These are phyloP conservation scores for Rhynchospora breviuscula DNA, from an alignment of 176 grass and related monocot species.

Conservation along the genomic window DNA sequence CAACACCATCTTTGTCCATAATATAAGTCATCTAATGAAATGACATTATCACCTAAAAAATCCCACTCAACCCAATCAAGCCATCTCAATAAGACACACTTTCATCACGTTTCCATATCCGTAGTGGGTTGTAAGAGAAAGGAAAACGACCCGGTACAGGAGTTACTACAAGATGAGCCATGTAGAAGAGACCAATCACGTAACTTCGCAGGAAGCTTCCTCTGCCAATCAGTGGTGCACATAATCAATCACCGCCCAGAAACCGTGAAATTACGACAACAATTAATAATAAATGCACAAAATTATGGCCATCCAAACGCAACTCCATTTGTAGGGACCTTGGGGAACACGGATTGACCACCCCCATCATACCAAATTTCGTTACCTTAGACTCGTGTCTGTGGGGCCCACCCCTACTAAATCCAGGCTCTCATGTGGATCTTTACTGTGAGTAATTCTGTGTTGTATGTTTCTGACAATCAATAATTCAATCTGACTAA, in stretches of 20 bases:
- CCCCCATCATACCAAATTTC: slow-evolving; percentile 22
- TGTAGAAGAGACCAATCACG: not conserved
- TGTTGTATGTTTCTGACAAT: not conserved
- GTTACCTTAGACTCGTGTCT: slow-evolving; percentile 25
- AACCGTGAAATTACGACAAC: slow-evolving; percentile 14
- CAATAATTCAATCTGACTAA: too few relatives aligned
- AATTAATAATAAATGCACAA: not conserved
- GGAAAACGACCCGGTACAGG: not conserved
- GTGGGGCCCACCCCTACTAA: not conserved
- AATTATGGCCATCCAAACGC: slow-evolving; percentile 10
- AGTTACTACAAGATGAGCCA: not conserved
- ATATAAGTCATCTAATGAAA: slow-evolving; percentile 9
- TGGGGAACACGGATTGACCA: slow-evolving; percentile 23
- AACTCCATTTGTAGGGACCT: slow-evolving; percentile 18
- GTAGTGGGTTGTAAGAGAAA: not conserved
- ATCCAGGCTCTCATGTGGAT: not conserved
- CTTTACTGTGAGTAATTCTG: not conserved
- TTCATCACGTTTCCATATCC: not conserved
- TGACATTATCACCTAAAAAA: slow-evolving; percentile 14
- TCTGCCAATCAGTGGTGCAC: slow-evolving; percentile 12
- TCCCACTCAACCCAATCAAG: not conserved
- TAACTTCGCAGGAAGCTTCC: slow-evolving; percentile 25
- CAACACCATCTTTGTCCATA: slow-evolving; percentile 19
- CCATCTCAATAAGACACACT: not conserved
- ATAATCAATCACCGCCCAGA: slow-evolving; percentile 22